Conservation (phyloP, 257 asterid genomes). For the Scutellaria baicalensis region DNA sequence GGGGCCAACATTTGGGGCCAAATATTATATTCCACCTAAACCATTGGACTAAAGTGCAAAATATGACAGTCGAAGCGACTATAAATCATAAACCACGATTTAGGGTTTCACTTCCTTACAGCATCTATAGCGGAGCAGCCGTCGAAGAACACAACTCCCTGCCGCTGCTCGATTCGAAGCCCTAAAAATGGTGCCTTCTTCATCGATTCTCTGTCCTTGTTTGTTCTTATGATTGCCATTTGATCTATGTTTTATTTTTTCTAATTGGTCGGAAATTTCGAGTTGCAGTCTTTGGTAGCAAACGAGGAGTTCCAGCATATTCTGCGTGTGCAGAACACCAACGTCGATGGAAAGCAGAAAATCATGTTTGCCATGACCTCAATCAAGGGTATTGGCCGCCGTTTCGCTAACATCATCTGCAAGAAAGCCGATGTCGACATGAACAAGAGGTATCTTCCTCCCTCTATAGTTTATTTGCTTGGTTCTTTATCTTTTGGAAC, state of each 20-base stretch:
- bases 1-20: neutral
- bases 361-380: slow-evolving; percentile 95
- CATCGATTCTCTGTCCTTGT: neutral
- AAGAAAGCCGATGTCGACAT: slow-evolving; percentile 91
- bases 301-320: slow-evolving; percentile 94
- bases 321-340: slow-evolving; percentile 90
- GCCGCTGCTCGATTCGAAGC: slow-evolving; percentile 14
- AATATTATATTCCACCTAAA: neutral
- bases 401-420: slow-evolving; percentile 86
- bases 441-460: slow-evolving; percentile 63
- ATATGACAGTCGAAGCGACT: neutral
- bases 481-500: neutral
- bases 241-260: neutral
- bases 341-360: slow-evolving; percentile 93
- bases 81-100: slow-evolving; percentile 6
- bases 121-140: slow-evolving; percentile 19
- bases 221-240: neutral
- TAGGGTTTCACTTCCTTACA: slow-evolving; percentile 24
- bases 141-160: neutral
- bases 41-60: slow-evolving; percentile 6
- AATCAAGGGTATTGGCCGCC: slow-evolving; percentile 96
- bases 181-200: slow-evolving; percentile 25
- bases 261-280: neutral
- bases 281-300: slow-evolving; percentile 63
- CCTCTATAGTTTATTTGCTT: neutral